A percentile compares a stretch with the other conserved stretches of the same genome.
These are phyloP conservation scores for Mycena polygramma DNA, from an alignment of 768 basidiomycete species.

Conservation along the genomic window DNA sequence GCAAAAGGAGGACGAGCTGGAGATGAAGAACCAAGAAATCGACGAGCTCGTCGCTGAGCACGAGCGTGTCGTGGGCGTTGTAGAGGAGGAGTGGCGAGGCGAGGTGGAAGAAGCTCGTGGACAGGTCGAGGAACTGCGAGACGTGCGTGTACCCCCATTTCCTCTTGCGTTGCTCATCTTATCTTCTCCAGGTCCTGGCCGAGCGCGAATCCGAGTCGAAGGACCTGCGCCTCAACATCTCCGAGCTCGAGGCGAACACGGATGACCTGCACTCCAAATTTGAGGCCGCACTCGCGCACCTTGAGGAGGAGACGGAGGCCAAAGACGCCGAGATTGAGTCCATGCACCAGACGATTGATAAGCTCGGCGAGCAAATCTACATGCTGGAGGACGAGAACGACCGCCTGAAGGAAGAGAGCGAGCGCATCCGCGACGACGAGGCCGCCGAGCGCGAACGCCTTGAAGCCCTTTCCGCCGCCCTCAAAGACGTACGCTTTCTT, in stretches of 20 bases:
- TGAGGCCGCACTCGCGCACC: constrained; percentile 78
- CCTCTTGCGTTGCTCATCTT: constrained; percentile 12
- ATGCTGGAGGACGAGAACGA: constrained; percentile 91
- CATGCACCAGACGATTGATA: constrained; percentile 83
- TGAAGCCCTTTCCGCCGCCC: constrained; percentile 74
- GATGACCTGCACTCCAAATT: constrained; percentile 81
- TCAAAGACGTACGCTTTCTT: constrained; percentile 78
- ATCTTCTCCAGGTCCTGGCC: constrained; percentile 67
- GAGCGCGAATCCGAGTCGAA: constrained; percentile 86
- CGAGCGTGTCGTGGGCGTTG: constrained; percentile 75
- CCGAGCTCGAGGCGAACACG: constrained; percentile 81
- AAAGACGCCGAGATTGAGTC: constrained; percentile 84
- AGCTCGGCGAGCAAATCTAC: constrained; percentile 84
- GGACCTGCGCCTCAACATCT: constrained; percentile 77
- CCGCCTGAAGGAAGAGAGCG: constrained; percentile 76
- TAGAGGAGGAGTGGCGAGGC: constrained; percentile 89
- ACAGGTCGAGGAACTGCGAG: constrained; percentile 84
- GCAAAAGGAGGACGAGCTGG: constrained; percentile 89
- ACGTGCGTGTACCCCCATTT: constrained; percentile 58
- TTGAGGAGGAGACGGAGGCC: constrained; percentile 83
- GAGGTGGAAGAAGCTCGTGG: constrained; percentile 86
- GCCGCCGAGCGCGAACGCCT: constrained; percentile 75
- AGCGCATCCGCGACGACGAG: constrained; percentile 79
- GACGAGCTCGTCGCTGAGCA: constrained; percentile 84
- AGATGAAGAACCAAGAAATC: constrained; percentile 81